Evolutionary conservation across 352 stramenopile genomes (phyloP), one percentile per base, ranked within the genome.

Genomic region (Pythium dissimile): DNA sequence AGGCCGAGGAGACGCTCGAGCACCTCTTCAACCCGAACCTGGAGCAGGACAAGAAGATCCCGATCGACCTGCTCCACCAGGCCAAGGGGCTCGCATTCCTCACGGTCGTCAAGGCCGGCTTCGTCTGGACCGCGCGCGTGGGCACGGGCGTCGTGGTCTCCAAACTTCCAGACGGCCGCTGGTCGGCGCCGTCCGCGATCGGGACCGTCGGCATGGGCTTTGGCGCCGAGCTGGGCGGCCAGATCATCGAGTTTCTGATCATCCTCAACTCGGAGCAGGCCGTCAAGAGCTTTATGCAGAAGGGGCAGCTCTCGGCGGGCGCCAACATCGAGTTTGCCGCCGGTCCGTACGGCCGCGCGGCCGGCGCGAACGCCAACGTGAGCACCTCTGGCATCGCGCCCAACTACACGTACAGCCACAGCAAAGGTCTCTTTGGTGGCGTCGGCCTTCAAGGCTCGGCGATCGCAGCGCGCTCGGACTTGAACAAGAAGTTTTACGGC

Each of bases 181-280:
- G 96, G 95, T 98, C 89, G 39, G 93, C 95, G 15, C 96, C 96
- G 15, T 97, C 86, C 21, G 94, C 95, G 7, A 98, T 99, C 62
- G 94, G 87, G 42, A 92, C 94, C 26, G 79, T 83, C 23, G 93
- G 93, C 42, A 91, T 98, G 74, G 89, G 86, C 58, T 83, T 89
- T 64, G 85, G 85, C 35, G 73, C 79, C 34, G 81, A 95, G 67
- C 62, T 87, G 38, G 85, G 85, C 47, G 85, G 76, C 15, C 76
- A 95, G 64, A 63, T 93, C 63, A 90, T 93, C 56, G 83, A 92
- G 71, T 92, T 93, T 53, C 75, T 95, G 80, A 86, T 95, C 62
- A 86, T 98, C 39, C 74, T 98, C 31, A 98, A 98, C 87, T 98
- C 86, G 57, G 89, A 98, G 38, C 73, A 76, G 42, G 89, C 95